phyloP scores from a whole-genome alignment of 2,329 filamentous ascomycete species.

The Talaromyces sp. region DNA sequence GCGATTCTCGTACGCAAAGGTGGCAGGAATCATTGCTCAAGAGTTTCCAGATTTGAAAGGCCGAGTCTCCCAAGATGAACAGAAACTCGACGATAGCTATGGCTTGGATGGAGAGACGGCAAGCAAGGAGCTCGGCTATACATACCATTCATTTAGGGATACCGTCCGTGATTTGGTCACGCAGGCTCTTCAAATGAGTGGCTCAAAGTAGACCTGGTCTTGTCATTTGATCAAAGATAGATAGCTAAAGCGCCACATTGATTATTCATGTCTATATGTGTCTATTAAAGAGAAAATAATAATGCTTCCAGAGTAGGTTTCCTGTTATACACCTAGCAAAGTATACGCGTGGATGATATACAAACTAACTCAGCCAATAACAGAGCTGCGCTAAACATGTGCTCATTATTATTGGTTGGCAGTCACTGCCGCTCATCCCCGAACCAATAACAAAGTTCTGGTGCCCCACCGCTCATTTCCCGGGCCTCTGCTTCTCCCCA shows the following conservation, averaged over 20 bases:
- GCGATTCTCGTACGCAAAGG: constrained; percentile 43
- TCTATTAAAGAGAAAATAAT: too few species aligned
- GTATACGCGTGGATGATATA: neutral
- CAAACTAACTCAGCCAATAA: neutral
- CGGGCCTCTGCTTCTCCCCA: neutral
- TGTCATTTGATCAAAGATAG: neutral
- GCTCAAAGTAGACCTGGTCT: neutral
- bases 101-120: constrained; percentile 4
- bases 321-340: neutral
- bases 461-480: neutral
- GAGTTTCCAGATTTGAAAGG: constrained; percentile 29
- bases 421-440: neutral
- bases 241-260: neutral
- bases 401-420: neutral
- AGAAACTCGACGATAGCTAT: constrained; percentile 5
- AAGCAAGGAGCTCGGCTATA: constrained; percentile 9
- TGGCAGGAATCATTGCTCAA: constrained; percentile 38
- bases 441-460: neutral
- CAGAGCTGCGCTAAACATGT: neutral
- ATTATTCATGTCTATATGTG: too few species aligned
- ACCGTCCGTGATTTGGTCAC: constrained; percentile 17
- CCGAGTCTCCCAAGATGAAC: constrained; percentile 27
- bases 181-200: constrained; percentile 10
- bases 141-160: constrained; percentile 23
- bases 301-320: neutral